Conservation (phyloP, 2,329 filamentous ascomycete genomes). For the Ophiognomonia clavigignenti-juglandacearum region DNA sequence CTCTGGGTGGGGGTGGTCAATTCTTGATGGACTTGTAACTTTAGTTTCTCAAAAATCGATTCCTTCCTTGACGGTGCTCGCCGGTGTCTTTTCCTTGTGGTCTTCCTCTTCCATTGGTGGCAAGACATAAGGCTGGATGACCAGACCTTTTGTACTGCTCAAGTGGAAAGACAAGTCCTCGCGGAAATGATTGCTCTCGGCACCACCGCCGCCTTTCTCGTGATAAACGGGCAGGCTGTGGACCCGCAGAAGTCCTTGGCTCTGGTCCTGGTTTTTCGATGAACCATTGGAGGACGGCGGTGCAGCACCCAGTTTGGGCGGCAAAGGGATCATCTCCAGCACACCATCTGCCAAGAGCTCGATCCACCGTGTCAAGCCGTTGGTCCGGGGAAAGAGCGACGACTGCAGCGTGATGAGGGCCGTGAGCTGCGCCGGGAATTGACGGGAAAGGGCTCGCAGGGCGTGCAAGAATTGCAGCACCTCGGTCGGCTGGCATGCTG, state of each 20-base stretch:
- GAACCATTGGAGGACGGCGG: slow-evolving; percentile 4
- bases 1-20: too few relatives aligned
- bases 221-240: slow-evolving; percentile 81
- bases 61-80: slow-evolving; percentile 57
- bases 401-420: slow-evolving; percentile 74
- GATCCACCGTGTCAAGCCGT: slow-evolving; percentile 78
- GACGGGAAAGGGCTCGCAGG: slow-evolving; percentile 69
- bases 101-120: slow-evolving; percentile 78
- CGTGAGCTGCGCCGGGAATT: slow-evolving; percentile 60
- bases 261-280: slow-evolving; percentile 57
- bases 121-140: slow-evolving; percentile 83
- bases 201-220: slow-evolving; percentile 79
- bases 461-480: slow-evolving; percentile 78
- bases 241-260: slow-evolving; percentile 80
- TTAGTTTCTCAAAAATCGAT: slow-evolving; percentile 81
- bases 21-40: too few relatives aligned
- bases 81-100: slow-evolving; percentile 34
- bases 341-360: slow-evolving; percentile 83
- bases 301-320: slow-evolving; percentile 45
- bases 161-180: slow-evolving; percentile 90
- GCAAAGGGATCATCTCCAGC: slow-evolving; percentile 72
- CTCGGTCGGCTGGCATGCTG: slow-evolving; percentile 63
- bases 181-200: slow-evolving; percentile 60
- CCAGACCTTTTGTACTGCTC: slow-evolving; percentile 72
- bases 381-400: slow-evolving; percentile 69